These are phyloP conservation scores for Dryas octopetala DNA, from an alignment of 306 rosid species.

Conservation along the genomic window DNA sequence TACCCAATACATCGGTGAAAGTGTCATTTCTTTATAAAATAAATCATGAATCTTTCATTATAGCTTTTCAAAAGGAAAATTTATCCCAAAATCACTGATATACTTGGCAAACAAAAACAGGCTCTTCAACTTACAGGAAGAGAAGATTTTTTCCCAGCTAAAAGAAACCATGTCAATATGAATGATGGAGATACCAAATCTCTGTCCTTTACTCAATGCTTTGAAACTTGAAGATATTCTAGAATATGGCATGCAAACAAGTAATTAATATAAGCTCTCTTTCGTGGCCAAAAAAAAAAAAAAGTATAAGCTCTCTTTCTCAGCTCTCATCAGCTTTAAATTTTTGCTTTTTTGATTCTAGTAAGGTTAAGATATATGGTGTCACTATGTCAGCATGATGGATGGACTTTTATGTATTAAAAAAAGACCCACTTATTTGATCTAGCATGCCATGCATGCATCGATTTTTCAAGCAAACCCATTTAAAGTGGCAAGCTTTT, in stretches of 20 bases:
- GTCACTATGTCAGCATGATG: conserved; percentile 41
- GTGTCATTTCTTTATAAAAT: neutral
- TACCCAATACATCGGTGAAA: conserved; percentile 4
- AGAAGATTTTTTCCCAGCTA: neutral
- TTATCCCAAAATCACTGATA: neutral
- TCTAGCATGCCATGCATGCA: too few relatives aligned
- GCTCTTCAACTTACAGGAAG: neutral
- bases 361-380: neutral
- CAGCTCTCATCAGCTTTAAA: too few relatives aligned
- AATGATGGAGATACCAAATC: neutral
- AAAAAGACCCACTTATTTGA: too few relatives aligned
- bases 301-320: too few relatives aligned
- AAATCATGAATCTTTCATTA: too few relatives aligned
- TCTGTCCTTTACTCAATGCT: neutral
- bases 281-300: too few relatives aligned
- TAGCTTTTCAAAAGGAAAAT: neutral
- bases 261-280: too few relatives aligned
- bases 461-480: neutral
- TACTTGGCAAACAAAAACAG: conserved; percentile 9
- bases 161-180: neutral
- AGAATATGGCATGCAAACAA: neutral
- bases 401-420: neutral
- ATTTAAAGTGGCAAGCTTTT: neutral
- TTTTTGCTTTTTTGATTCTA: too few relatives aligned
- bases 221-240: neutral